These are phyloP conservation scores for Astragalus membranaceus DNA, from an alignment of 306 rosid species.

Conservation along the genomic window DNA sequence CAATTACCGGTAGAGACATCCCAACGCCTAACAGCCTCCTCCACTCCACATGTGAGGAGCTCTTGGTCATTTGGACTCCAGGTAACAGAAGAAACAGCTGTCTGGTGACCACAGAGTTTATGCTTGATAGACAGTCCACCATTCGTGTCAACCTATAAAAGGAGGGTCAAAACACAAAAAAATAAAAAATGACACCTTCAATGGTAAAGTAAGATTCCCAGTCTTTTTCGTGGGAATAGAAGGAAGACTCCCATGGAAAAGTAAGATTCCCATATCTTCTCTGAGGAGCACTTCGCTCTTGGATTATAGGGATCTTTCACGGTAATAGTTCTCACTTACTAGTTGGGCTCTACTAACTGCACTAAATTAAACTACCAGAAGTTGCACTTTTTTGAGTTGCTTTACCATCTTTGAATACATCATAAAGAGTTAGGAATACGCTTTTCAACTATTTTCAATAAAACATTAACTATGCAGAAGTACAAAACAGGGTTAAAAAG, in stretches of 20 bases:
- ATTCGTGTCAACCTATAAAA: conserved; percentile 48
- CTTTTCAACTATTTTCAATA: too few relatives aligned
- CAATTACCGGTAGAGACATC: conserved; percentile 75
- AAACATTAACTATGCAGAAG: too few relatives aligned
- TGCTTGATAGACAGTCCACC: conserved; percentile 58
- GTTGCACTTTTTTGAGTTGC: not conserved
- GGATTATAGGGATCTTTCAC: too few relatives aligned
- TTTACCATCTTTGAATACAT: not conserved
- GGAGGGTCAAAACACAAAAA: not conserved
- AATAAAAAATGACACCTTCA: not conserved
- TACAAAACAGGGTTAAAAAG: not conserved
- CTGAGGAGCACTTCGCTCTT: too few relatives aligned
- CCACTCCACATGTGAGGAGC: conserved; percentile 91
- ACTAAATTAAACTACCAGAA: not conserved
- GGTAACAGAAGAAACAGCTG: conserved; percentile 58
- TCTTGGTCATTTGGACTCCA: conserved; percentile 85
- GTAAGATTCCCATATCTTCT: too few relatives aligned
- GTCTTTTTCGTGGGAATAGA: too few relatives aligned
- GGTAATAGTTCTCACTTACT: too few relatives aligned
- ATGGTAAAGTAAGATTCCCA: too few relatives aligned
- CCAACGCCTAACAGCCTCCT: conserved; percentile 87
- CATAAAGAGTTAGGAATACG: too few relatives aligned
- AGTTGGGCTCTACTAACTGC: not conserved
- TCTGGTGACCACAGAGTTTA: conserved; percentile 65
- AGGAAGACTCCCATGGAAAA: too few relatives aligned